Conservation (phyloP, 108 stramenopile species). For the Craspedostauros australis region DNA sequence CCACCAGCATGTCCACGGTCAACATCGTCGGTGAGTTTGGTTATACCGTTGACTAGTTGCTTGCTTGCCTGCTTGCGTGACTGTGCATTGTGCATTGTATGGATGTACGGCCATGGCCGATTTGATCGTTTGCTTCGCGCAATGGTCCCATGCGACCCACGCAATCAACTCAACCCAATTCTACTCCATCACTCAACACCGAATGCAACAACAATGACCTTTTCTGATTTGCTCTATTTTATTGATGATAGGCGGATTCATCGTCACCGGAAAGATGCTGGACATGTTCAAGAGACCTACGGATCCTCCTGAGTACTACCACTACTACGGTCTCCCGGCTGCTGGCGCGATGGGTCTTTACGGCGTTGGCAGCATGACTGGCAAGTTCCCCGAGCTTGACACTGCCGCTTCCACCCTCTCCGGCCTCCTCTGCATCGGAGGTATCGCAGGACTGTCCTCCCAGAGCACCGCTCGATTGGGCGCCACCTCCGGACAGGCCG, state of each 20-base stretch:
- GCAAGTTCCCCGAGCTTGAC: slow-evolving; percentile 83
- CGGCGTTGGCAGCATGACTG: slow-evolving; percentile 62
- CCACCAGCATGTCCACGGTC: slow-evolving; percentile 89
- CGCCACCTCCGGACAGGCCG: slow-evolving; percentile 93
- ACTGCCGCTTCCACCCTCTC: slow-evolving; percentile 81
- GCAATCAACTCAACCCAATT: too few species aligned
- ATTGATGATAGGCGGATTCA: slow-evolving; percentile 70
- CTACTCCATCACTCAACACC: too few species aligned
- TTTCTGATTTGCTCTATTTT: slow-evolving; percentile 2
- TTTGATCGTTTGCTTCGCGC: not conserved
- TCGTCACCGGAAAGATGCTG: slow-evolving; percentile 98
- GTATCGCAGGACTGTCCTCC: slow-evolving; percentile 91
- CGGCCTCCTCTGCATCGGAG: slow-evolving; percentile 95
- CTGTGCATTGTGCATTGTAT: not conserved
- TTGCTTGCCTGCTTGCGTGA: too few species aligned
- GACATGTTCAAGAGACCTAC: slow-evolving; percentile 99
- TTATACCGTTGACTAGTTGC: not conserved
- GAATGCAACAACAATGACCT: not conserved
- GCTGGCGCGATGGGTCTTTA: slow-evolving; percentile 74
- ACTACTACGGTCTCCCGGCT: slow-evolving; percentile 94
- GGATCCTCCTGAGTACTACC: slow-evolving; percentile 97
- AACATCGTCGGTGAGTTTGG: slow-evolving; percentile 81
- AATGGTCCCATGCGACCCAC: too few species aligned
- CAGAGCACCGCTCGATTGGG: slow-evolving; percentile 94
- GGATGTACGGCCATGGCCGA: not conserved